Evolutionary conservation across 257 asterid genomes (phyloP).

Genomic region (Solanum pinnatisectum): DNA sequence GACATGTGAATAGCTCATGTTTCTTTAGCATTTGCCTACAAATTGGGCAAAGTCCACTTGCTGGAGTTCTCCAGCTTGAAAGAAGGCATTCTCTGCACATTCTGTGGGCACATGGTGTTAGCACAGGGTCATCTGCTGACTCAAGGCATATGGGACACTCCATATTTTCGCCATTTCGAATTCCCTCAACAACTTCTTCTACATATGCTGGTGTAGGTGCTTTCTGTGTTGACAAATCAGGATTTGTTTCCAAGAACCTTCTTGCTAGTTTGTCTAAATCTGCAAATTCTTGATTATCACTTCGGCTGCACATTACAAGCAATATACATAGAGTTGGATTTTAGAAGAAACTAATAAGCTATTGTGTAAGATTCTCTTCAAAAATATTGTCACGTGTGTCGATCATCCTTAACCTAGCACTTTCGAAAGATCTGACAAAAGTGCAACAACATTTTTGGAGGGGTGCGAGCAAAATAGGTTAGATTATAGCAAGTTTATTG

Average conservation of each 20-base stretch:
- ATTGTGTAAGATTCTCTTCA: neutral
- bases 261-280: conserved; percentile 64
- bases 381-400: neutral
- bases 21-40: conserved; percentile 55
- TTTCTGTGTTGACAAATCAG: conserved; percentile 23
- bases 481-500: neutral
- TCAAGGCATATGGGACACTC: conserved; percentile 91
- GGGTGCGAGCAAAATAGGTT: neutral
- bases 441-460: neutral
- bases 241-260: conserved; percentile 39
- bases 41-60: conserved; percentile 58
- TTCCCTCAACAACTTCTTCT: conserved; percentile 70
- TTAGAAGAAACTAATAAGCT: neutral
- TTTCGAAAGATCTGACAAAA: neutral
- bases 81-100: conserved; percentile 84
- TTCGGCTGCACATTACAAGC: conserved; percentile 38
- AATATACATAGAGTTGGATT: neutral
- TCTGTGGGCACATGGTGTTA: conserved; percentile 81
- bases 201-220: conserved; percentile 57
- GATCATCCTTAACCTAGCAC: neutral
- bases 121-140: conserved; percentile 75
- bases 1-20: conserved; percentile 59
- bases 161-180: conserved; percentile 42
- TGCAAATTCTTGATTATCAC: conserved; percentile 48
- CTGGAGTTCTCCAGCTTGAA: conserved; percentile 58